These are phyloP conservation scores for Funneliformis geosporum DNA, from an alignment of 192 early-diverging fungal species.

Conservation along the genomic window DNA sequence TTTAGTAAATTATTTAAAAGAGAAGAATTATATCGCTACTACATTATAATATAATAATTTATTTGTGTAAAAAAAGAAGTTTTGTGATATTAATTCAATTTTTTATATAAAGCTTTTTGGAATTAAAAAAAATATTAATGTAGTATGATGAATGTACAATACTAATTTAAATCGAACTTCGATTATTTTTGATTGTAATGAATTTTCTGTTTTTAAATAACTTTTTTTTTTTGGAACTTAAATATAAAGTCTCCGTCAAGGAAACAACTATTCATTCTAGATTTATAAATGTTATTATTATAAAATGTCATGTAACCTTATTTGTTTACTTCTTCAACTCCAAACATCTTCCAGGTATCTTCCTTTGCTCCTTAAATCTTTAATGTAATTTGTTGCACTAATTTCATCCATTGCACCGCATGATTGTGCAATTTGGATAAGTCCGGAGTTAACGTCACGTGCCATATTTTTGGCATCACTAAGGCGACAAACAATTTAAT, in stretches of 20 bases:
- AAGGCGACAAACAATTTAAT: neutral
- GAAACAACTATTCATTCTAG: neutral
- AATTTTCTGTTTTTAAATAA: too few species aligned
- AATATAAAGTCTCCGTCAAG: neutral
- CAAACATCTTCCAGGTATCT: constrained; percentile 97
- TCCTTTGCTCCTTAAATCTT: constrained; percentile 75
- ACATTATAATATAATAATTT: constrained; percentile 30
- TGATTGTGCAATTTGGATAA: constrained; percentile 68
- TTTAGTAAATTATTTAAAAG: constrained; percentile 13
- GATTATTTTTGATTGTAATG: too few species aligned
- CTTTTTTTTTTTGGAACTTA: too few species aligned
- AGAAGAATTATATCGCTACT: constrained; percentile 21
- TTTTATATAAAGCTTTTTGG: neutral
- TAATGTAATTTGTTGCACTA: constrained; percentile 76
- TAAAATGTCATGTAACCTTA: neutral
- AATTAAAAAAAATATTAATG: too few species aligned
- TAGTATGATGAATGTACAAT: too few species aligned
- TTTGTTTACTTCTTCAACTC: constrained; percentile 56
- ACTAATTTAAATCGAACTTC: too few species aligned
- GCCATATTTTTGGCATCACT: constrained; percentile 98
- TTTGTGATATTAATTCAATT: neutral
- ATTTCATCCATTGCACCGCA: constrained; percentile 68
- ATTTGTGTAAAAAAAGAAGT: neutral
- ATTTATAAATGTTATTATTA: neutral
- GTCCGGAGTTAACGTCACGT: constrained; percentile 73